Percentiles rank a stretch among this genome's conserved stretches.
phyloP scores from a whole-genome alignment of 805 yeast species.

The Nakazawaea ambrosiae region DNA sequence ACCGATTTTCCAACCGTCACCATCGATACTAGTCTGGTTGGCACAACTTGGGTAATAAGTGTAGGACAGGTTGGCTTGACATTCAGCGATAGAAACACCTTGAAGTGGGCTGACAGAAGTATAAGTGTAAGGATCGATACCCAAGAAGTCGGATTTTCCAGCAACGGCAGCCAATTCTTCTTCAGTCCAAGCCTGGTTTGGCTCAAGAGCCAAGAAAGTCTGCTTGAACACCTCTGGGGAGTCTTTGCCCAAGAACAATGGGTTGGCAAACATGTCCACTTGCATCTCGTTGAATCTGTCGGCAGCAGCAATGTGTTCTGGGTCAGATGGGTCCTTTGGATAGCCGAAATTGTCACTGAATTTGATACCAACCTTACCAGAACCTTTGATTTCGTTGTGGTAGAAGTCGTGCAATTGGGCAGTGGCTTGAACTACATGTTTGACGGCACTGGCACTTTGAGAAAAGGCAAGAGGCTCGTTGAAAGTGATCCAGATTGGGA shows the following conservation, averaged over 20 bases:
- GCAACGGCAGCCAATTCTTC: conserved; percentile 20
- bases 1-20: conserved; percentile 19
- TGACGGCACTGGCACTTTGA: conserved; percentile 21
- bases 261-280: conserved; percentile 23
- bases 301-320: conserved; percentile 22
- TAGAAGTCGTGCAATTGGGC: conserved; percentile 11
- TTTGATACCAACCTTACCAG: conserved; percentile 21
- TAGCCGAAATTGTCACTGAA: conserved; percentile 23
- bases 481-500: conserved; percentile 25
- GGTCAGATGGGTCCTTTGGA: conserved; percentile 20
- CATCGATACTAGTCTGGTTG: conserved; percentile 12
- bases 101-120: conserved; percentile 14
- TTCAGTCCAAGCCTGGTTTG: conserved; percentile 16
- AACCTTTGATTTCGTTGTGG: conserved; percentile 17
- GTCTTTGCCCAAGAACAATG: conserved; percentile 24
- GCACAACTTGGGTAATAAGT: conserved; percentile 23
- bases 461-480: conserved; percentile 25
- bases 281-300: conserved; percentile 19
- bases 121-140: conserved; percentile 26
- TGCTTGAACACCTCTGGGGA: conserved; percentile 21
- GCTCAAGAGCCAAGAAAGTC: conserved; percentile 14
- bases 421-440: conserved; percentile 19
- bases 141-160: conserved; percentile 25
- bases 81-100: conserved; percentile 19
- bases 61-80: conserved; percentile 17